These are phyloP conservation scores for Beauveria pseudobassiana DNA, from an alignment of 2,329 filamentous ascomycete species.

Conservation along the genomic window DNA sequence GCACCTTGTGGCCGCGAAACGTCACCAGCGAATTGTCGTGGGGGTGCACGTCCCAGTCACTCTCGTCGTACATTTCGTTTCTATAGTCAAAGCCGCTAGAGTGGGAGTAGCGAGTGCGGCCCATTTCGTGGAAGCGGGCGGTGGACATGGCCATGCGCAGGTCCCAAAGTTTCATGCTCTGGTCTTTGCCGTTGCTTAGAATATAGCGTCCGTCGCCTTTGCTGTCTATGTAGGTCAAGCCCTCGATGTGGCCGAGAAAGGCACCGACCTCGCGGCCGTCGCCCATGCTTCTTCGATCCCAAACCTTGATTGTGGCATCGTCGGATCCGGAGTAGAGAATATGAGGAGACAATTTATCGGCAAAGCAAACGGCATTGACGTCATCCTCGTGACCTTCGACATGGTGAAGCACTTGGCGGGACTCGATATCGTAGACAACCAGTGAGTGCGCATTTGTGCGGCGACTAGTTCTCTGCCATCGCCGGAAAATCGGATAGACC, in stretches of 20 bases:
- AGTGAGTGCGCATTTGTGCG: constrained; percentile 70
- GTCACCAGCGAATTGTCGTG: constrained; percentile 93
- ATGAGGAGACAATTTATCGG: constrained; percentile 79
- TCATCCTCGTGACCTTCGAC: constrained; percentile 77
- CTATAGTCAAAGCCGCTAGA: constrained; percentile 67
- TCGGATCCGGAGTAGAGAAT: constrained; percentile 95
- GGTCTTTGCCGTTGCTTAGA: constrained; percentile 90
- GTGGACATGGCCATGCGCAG: constrained; percentile 80
- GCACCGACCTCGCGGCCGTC: constrained; percentile 65
- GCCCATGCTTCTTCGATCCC: constrained; percentile 89
- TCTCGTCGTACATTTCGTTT: constrained; percentile 55
- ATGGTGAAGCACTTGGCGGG: constrained; percentile 63
- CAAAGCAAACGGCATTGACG: constrained; percentile 95
- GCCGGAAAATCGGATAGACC: constrained; percentile 86
- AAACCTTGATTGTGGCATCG: constrained; percentile 89
- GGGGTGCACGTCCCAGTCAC: constrained; percentile 51
- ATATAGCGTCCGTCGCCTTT: constrained; percentile 73
- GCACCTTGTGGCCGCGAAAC: constrained; percentile 81
- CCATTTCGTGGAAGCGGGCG: constrained; percentile 49
- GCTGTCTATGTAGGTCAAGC: constrained; percentile 61
- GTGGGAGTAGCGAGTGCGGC: constrained; percentile 46
- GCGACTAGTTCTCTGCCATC: constrained; percentile 87
- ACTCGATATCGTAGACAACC: constrained; percentile 88
- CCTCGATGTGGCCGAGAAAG: constrained; percentile 60
- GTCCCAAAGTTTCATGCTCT: constrained; percentile 97